These are phyloP conservation scores for Didymellaceae sp. DNA, from an alignment of 2,329 filamentous ascomycete species.

Conservation along the genomic window DNA sequence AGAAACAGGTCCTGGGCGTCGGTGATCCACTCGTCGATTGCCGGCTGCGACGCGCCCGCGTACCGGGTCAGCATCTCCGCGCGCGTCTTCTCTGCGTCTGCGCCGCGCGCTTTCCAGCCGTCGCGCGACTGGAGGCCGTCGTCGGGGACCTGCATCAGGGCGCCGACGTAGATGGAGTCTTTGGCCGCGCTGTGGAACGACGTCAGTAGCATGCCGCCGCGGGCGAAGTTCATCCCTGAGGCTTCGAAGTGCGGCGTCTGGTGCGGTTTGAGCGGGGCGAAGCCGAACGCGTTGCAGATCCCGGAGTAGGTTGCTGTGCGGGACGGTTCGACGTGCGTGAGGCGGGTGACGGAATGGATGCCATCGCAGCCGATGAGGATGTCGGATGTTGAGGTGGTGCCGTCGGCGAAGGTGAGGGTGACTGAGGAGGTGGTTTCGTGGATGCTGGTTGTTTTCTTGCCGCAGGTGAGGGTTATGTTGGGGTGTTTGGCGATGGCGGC, in stretches of 20 bases:
- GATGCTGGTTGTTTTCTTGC: slow-evolving; percentile 52
- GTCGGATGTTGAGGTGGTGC: slow-evolving; percentile 53
- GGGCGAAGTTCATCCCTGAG: slow-evolving; percentile 55
- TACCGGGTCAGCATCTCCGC: slow-evolving; percentile 52
- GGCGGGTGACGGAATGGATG: slow-evolving; percentile 54
- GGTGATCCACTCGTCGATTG: slow-evolving; percentile 50
- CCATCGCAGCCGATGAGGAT: slow-evolving; percentile 64
- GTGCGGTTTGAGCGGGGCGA: slow-evolving; percentile 39
- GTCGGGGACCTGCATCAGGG: slow-evolving; percentile 54
- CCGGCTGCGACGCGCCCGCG: slow-evolving; percentile 45
- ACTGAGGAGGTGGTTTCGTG: slow-evolving; percentile 51
- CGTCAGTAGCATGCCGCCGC: slow-evolving; percentile 54
- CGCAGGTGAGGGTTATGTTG: slow-evolving; percentile 53
- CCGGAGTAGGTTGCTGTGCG: slow-evolving; percentile 53
- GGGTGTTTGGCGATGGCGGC: slow-evolving; percentile 49
- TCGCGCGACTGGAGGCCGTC: slow-evolving; percentile 47
- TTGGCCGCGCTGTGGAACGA: slow-evolving; percentile 47
- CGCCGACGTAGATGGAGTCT: slow-evolving; percentile 53
- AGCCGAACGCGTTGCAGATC: slow-evolving; percentile 56
- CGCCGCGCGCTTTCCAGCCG: slow-evolving; percentile 54
- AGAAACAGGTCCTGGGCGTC: slow-evolving; percentile 53
- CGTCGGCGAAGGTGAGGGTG: slow-evolving; percentile 56
- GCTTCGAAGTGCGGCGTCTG: slow-evolving; percentile 43
- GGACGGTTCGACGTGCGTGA: slow-evolving; percentile 54
- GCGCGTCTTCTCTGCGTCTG: slow-evolving; percentile 52